Evolutionary conservation across 106 monocot species (phyloP), one percentile per base, ranked within the genome.

Genomic region (Dioscorea dumetorum): DNA sequence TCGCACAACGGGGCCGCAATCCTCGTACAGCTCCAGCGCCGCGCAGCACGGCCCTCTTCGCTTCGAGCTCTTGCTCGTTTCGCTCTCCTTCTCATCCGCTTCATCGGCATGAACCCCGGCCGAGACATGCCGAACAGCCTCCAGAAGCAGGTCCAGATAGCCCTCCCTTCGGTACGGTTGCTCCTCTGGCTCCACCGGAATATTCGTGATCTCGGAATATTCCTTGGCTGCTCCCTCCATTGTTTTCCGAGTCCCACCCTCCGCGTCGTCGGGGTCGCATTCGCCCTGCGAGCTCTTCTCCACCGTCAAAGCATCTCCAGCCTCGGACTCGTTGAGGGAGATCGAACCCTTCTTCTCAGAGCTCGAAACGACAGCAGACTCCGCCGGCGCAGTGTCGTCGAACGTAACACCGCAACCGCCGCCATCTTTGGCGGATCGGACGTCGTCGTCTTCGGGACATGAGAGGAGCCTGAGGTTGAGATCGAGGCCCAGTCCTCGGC

Each of bases 131-230:
- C 67, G 53, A n/a, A 71, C 76, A 20, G 76, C 80, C 57, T 75
- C 76, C 13, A 81, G 53, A 13, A 81, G 76, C 48, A 81, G 67
- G 59, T 71, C 80, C 4, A 81, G 60, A 32, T 71, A 70, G 7
- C 74, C 74, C 11, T 59, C 67, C n/a, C 66, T 22, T 18, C 60
- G 18, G 60, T 22, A 12, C 60, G 19, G 11, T n/a, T 24, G n/a
- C 35, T 49, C 24, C 67, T 54, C 49, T 50, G 1, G 49, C 33
- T 63, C 24, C 31, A 5, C n/a, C 48, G 62, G 33, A 13, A 19
- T 57, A 33, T 16, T 70, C 19, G 23, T 66, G 49, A 34, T 50
- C 49, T 32, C 73, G 16, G 33, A 28, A 1, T 10, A 15, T 57
- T 56, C 67, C 19, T 34, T 32, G 24, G 10, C 67, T 16, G 2